A percentile compares a stretch with the other conserved stretches of the same genome.
Evolutionary conservation across 345 rosid species (phyloP).

Genomic region (Trapa incisa): DNA sequence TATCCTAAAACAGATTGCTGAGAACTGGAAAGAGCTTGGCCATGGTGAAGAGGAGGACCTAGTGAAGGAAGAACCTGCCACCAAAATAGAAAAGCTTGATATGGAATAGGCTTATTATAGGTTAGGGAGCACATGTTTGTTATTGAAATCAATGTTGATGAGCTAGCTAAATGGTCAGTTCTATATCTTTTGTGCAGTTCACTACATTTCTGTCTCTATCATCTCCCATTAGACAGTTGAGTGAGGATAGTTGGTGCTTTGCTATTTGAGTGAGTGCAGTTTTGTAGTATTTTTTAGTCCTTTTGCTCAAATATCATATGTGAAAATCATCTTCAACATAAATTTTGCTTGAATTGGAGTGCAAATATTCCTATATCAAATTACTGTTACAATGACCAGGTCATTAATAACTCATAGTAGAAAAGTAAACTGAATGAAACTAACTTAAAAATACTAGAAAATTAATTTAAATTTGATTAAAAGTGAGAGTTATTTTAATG

Average conservation of each 20-base stretch:
- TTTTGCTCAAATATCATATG: background rate
- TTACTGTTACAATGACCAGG: too few relatives aligned
- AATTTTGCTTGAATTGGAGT: background rate
- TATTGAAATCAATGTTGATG: too few relatives aligned
- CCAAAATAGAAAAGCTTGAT: background rate
- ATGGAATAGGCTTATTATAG: background rate
- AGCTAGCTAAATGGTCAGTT: too few relatives aligned
- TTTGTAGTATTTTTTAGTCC: background rate
- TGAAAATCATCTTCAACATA: background rate
- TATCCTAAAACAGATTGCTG: conserved; percentile 20
- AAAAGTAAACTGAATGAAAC: too few relatives aligned
- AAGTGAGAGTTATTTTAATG: too few relatives aligned
- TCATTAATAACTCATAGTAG: too few relatives aligned
- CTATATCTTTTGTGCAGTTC: too few relatives aligned
- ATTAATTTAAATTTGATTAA: too few relatives aligned
- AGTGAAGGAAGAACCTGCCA: background rate
- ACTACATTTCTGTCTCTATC: too few relatives aligned
- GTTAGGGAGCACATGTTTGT: too few relatives aligned
- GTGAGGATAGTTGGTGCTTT: background rate
- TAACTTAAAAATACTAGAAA: too few relatives aligned
- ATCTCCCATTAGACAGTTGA: background rate
- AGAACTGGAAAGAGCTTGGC: conserved; percentile 9
- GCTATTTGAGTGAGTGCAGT: too few relatives aligned
- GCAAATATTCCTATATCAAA: background rate
- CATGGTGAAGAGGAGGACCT: background rate